phyloP scores from a whole-genome alignment of 129 eudicot genomes.

The Solidago caesia region DNA sequence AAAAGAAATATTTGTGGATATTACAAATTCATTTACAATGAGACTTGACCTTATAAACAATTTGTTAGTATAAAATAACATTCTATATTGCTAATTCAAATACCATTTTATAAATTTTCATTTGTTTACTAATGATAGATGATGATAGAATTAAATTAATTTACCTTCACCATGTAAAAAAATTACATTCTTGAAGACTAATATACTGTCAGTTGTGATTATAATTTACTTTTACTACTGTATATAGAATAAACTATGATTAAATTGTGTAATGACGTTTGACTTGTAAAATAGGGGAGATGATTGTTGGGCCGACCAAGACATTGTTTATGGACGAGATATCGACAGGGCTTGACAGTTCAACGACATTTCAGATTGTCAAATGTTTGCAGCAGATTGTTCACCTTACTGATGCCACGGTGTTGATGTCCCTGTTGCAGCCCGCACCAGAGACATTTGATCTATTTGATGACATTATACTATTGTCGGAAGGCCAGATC shows the following conservation, averaged over 20 bases:
- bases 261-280: neutral
- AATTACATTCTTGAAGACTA: too few species aligned
- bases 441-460: conserved; percentile 98
- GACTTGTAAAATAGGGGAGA: conserved; percentile 56
- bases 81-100: too few species aligned
- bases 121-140: too few species aligned
- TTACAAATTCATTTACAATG: too few species aligned
- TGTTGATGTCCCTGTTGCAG: conserved; percentile 86
- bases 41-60: too few species aligned
- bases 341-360: conserved; percentile 98
- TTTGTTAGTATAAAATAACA: too few species aligned
- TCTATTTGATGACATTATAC: conserved; percentile 78
- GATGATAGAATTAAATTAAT: too few species aligned
- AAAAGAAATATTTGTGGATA: neutral
- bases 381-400: conserved; percentile 93
- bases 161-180: too few species aligned
- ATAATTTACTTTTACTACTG: too few species aligned
- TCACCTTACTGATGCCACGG: conserved; percentile 78
- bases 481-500: conserved; percentile 90
- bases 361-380: conserved; percentile 92
- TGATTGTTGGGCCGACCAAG: conserved; percentile 98
- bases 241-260: neutral
- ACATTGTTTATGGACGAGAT: conserved; percentile 95
- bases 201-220: too few species aligned
- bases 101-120: too few species aligned